phyloP scores from a whole-genome alignment of 1,139 yeast species.

The Yamadazyma spencermartinsiae region DNA sequence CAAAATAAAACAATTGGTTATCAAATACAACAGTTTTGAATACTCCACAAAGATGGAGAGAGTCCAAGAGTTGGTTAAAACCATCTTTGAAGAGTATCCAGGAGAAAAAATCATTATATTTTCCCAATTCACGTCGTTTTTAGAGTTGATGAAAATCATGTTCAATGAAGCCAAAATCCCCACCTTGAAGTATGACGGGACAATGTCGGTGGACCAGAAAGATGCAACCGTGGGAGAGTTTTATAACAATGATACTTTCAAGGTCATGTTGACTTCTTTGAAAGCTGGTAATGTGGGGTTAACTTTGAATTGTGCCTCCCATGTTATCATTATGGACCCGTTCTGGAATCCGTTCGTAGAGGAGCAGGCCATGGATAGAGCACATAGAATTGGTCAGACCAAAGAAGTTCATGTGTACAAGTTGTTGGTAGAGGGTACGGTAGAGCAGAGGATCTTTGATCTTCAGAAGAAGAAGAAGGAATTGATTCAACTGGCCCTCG shows the following conservation, averaged over 20 bases:
- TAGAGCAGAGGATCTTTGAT: constrained; percentile 82
- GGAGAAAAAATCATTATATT: constrained; percentile 74
- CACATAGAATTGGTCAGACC: constrained; percentile 88
- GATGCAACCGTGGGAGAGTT: constrained; percentile 63
- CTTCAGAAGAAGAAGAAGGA: constrained; percentile 74
- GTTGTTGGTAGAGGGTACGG: constrained; percentile 63
- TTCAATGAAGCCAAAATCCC: constrained; percentile 48
- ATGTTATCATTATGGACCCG: constrained; percentile 87
- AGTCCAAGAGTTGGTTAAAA: constrained; percentile 45
- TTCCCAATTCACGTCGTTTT: constrained; percentile 79
- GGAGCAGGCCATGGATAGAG: constrained; percentile 94
- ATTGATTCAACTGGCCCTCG: constrained; percentile 73
- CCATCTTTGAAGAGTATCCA: constrained; percentile 41
- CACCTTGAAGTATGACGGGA: constrained; percentile 75
- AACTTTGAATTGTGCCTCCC: constrained; percentile 90
- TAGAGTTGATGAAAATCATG: constrained; percentile 66
- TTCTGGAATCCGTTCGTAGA: constrained; percentile 97
- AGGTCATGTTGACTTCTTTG: constrained; percentile 69
- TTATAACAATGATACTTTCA: constrained; percentile 47
- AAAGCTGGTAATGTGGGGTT: constrained; percentile 94
- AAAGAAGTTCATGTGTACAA: constrained; percentile 74
- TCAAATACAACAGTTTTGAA: constrained; percentile 33
- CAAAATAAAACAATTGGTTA: constrained; percentile 27
- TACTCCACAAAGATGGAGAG: constrained; percentile 58
- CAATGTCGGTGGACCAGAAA: constrained; percentile 68